Base-by-base conservation (phyloP, 108 stramenopile genomes). In the Cyclotella distinguenda region DNA sequence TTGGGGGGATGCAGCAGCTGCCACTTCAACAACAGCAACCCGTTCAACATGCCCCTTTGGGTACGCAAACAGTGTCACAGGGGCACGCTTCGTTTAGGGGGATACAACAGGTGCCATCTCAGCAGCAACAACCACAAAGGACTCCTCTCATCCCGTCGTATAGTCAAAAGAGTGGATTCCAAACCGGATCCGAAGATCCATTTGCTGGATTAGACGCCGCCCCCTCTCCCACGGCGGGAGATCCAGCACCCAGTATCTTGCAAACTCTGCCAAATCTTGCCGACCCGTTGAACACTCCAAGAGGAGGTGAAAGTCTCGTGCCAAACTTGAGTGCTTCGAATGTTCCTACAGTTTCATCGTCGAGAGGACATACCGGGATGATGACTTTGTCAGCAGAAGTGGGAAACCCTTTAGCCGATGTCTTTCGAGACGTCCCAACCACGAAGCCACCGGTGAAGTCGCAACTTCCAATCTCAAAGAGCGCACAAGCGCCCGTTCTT, bases 191-290 rank as follows among this genome's bases (percentile, higher is more conserved):
- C 13, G 81, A 65, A 36, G 92, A 94, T 80, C 92, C 92, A 13
- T 94, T 94, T 81, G 92, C 92, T 44, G 89, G 77, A 25, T 72
- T 93, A 67, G 78, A 83, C 23, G 68, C 52, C 15, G 60, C 59
- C 13, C 54, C 67, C 34, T 23, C 61, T 16, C 44, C 75, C 4
- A 28, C 43, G 16, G 58, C 65, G 34, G 19, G 40, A n/a, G 33
- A 36, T 39, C 22, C 77, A 19, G 19, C 36, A 11, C 15, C 32
- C 4, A 7, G 43, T n/a, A n/a, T n/a, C n/a, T n/a, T n/a, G n/a
- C n/a, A n/a, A n/a, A n/a, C n/a, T n/a, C n/a, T n/a, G n/a, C n/a
- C n/a, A n/a, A n/a, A n/a, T n/a, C n/a, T n/a, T n/a, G n/a, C n/a
- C n/a, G n/a, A n/a, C n/a, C n/a, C n/a, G n/a, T n/a, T n/a, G n/a